Evolutionary conservation across 2,329 filamentous ascomycete species (phyloP).

Genomic region (Colletotrichum orchidophilum): DNA sequence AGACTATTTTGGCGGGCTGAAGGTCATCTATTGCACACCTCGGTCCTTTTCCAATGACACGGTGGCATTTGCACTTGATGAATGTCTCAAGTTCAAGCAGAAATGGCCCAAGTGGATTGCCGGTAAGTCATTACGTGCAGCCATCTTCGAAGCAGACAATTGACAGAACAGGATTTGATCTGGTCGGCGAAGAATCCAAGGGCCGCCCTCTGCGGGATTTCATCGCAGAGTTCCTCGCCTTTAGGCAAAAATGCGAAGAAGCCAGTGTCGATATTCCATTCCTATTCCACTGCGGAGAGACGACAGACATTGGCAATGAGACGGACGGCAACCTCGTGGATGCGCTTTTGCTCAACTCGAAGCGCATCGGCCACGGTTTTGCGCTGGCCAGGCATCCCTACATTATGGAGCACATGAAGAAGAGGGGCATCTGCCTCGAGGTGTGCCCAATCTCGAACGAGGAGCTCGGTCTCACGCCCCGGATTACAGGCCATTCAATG

Average conservation of each 20-base stretch:
- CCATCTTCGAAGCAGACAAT: not conserved
- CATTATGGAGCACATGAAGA: conserved; percentile 73
- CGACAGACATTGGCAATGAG: conserved; percentile 71
- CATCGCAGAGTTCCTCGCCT: conserved; percentile 63
- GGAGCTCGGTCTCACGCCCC: conserved; percentile 74
- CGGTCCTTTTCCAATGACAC: conserved; percentile 61
- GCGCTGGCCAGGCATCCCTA: conserved; percentile 73
- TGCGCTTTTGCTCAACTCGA: conserved; percentile 71
- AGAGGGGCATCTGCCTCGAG: conserved; percentile 74
- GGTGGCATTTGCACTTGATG: conserved; percentile 63
- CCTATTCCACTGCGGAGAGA: conserved; percentile 81
- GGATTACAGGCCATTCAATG: conserved; percentile 72
- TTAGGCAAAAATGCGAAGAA: conserved; percentile 60
- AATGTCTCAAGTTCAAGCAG: conserved; percentile 70
- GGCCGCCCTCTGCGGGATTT: conserved; percentile 68
- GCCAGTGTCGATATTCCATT: conserved; percentile 70
- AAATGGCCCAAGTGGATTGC: conserved; percentile 69
- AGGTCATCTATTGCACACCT: conserved; percentile 78
- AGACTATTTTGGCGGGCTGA: conserved; percentile 68
- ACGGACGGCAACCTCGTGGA: conserved; percentile 76
- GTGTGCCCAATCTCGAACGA: conserved; percentile 83
- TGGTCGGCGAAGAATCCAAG: conserved; percentile 73
- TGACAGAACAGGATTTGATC: conserved; percentile 66
- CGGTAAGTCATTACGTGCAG: conserved; percentile 53
- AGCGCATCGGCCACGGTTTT: conserved; percentile 79